These are phyloP conservation scores for Aspergillus tamarii DNA, from an alignment of 2,329 filamentous ascomycete genomes.

Conservation along the genomic window DNA sequence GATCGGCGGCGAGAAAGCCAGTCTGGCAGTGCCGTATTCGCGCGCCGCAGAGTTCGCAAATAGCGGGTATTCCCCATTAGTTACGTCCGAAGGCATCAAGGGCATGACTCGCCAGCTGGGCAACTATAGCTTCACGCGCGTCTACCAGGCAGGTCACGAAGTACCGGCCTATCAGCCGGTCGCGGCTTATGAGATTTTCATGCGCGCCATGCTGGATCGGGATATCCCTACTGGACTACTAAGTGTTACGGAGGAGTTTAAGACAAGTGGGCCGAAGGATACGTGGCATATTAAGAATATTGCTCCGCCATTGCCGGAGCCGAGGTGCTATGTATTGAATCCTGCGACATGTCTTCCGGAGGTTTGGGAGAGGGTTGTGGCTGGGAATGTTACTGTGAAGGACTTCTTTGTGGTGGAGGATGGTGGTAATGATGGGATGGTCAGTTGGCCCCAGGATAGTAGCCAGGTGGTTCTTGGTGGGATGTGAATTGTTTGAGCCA, in stretches of 20 bases:
- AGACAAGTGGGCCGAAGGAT: slow-evolving; percentile 42
- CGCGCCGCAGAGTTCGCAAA: slow-evolving; percentile 48
- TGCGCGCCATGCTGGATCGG: slow-evolving; percentile 52
- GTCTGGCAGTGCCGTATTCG: slow-evolving; percentile 53
- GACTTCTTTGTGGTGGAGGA: slow-evolving; percentile 50
- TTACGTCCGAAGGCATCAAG: slow-evolving; percentile 46
- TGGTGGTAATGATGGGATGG: neutral
- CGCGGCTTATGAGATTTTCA: slow-evolving; percentile 58
- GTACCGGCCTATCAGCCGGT: slow-evolving; percentile 60
- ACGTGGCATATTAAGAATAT: slow-evolving; percentile 52
- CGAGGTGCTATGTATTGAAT: slow-evolving; percentile 51
- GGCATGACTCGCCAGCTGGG: slow-evolving; percentile 52
- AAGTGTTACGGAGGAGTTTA: slow-evolving; percentile 35
- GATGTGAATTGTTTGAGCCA: neutral
- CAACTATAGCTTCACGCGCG: slow-evolving; percentile 53
- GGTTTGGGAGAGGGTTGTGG: slow-evolving; percentile 46
- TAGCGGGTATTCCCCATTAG: slow-evolving; percentile 53
- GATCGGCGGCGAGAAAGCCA: slow-evolving; percentile 59
- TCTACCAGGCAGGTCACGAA: slow-evolving; percentile 53
- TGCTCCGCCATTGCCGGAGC: slow-evolving; percentile 42
- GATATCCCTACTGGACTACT: slow-evolving; percentile 60
- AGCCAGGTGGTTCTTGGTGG: neutral
- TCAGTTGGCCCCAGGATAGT: neutral
- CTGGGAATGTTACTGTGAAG: slow-evolving; percentile 50
- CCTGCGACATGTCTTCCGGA: slow-evolving; percentile 46